Conservation (phyloP, 2,329 filamentous ascomycete genomes). For the Byssochlamys sp. region DNA sequence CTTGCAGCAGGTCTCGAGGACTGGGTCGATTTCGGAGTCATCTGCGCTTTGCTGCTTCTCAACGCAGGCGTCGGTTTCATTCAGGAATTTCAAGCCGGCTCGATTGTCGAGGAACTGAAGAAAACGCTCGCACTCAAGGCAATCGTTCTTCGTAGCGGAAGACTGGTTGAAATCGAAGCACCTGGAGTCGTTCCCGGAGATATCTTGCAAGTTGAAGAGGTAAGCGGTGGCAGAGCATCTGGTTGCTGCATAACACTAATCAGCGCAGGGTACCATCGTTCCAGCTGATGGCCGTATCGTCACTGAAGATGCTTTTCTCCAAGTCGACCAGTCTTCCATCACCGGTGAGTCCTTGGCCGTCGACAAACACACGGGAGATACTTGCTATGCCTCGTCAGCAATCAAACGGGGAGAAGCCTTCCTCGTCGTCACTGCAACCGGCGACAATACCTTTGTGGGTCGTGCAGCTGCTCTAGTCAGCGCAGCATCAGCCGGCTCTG, state of each 20-base stretch:
- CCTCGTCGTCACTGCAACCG: slow-evolving; percentile 70
- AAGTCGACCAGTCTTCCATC: slow-evolving; percentile 85
- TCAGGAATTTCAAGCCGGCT: slow-evolving; percentile 82
- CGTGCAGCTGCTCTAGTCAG: slow-evolving; percentile 78
- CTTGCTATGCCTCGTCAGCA: slow-evolving; percentile 73
- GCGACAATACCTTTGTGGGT: slow-evolving; percentile 84
- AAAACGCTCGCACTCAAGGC: slow-evolving; percentile 83
- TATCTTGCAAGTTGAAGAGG: slow-evolving; percentile 78
- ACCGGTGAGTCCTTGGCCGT: slow-evolving; percentile 87
- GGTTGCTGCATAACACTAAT: neutral
- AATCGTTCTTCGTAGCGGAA: slow-evolving; percentile 71
- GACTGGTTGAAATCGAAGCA: slow-evolving; percentile 68
- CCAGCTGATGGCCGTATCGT: slow-evolving; percentile 80
- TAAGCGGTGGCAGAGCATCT: slow-evolving; percentile 17
- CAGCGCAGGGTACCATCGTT: slow-evolving; percentile 64
- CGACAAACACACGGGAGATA: slow-evolving; percentile 74
- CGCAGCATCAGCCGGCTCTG: slow-evolving; percentile 60
- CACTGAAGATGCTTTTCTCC: slow-evolving; percentile 72
- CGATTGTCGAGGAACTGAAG: slow-evolving; percentile 82
- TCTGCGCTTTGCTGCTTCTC: slow-evolving; percentile 70
- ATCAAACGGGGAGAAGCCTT: slow-evolving; percentile 86
- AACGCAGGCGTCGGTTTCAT: slow-evolving; percentile 80
- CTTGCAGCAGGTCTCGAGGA: slow-evolving; percentile 75
- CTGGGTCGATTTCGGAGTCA: slow-evolving; percentile 91
- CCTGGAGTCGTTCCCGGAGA: slow-evolving; percentile 80